Base-by-base conservation (phyloP, 2,329 filamentous ascomycete genomes). In the Diaporthe sp. region DNA sequence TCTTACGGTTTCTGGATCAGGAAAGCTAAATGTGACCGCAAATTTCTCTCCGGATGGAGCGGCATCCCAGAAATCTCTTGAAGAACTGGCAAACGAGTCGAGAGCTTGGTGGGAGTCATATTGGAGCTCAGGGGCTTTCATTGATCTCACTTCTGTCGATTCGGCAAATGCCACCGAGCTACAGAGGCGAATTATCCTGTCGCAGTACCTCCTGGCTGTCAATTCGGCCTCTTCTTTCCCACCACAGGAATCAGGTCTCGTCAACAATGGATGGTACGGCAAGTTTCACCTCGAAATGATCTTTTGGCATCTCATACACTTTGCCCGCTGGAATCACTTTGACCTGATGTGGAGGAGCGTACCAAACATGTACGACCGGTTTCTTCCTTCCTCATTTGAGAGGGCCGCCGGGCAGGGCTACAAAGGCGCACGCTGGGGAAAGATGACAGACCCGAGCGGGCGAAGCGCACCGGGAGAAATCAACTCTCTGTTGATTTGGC, bases 401-500 rank as follows among this genome's bases (percentile, higher is more conserved):
- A 83, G 86, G 49, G 86, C 86, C 5, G 75, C 67, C 5, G 75
- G 51, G 0, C 86, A 87, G 78, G 86, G 86, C 5, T 88, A 87
- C 80, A 76, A 80, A 7, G 86, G 87, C 44, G 86, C 86, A 9
- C 82, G 86, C 68, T 85, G 80, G 88, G 88, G 79, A 70, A 90
- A 92, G 79, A 91, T 91, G 89, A 89, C 86, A 13, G 90, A 91
- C 79, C 88, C 89, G 0, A 87, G 85, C 0, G 89, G 90, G 37
- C 84, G 88, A 15, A 89, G 86, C 63, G 88, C 89, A 1, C 90
- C 90, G 0, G 90, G 91, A 2, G 88, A 90, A 77, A 92, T 92
- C 80, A 92, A 92, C 80, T 88, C 87, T 13, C 82, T 92, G 1
- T 83, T 92, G 4, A 89, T 92, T 74, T 92, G 90, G 90, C 90